Percentiles rank a stretch among this genome's conserved stretches.
phyloP scores from a whole-genome alignment of 2,329 filamentous ascomycete species.

The Orbilia blumenaviensis region DNA sequence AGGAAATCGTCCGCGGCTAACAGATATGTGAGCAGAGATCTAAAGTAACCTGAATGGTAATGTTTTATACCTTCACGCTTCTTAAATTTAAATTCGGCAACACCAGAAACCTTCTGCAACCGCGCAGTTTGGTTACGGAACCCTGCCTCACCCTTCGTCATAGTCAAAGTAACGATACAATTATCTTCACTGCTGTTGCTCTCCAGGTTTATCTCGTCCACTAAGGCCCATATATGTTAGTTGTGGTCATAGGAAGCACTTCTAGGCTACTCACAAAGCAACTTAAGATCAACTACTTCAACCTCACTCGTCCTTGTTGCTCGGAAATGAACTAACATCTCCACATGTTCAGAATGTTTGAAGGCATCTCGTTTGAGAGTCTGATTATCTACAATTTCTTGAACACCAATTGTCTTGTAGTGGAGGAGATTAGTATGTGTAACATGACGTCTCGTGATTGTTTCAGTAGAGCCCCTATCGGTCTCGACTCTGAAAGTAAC shows the following conservation, averaged over 20 bases:
- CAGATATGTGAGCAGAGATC: background rate
- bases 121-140: conserved; percentile 8
- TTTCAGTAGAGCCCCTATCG: background rate
- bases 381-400: conserved; percentile 25
- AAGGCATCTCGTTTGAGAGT: conserved; percentile 42
- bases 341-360: conserved; percentile 48
- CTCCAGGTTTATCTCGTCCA: conserved; percentile 36
- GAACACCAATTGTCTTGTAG: conserved; percentile 45
- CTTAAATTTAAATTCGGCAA: conserved; percentile 40
- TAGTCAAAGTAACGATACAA: conserved; percentile 26
- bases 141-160: conserved; percentile 32
- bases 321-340: conserved; percentile 36
- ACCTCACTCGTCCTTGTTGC: background rate
- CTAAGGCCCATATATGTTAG: background rate
- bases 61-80: conserved; percentile 13
- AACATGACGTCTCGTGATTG: conserved; percentile 8
- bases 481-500: conserved; percentile 24
- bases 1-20: conserved; percentile 44
- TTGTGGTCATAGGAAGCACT: background rate
- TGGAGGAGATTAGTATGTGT: conserved; percentile 47
- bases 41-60: background rate
- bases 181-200: conserved; percentile 47
- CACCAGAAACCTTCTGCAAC: conserved; percentile 25
- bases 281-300: conserved; percentile 11
- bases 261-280: conserved; percentile 21